A percentile compares a stretch with the other conserved stretches of the same genome.
Conservation (phyloP, 306 rosid genomes). For the Trifolium fragiferum region DNA sequence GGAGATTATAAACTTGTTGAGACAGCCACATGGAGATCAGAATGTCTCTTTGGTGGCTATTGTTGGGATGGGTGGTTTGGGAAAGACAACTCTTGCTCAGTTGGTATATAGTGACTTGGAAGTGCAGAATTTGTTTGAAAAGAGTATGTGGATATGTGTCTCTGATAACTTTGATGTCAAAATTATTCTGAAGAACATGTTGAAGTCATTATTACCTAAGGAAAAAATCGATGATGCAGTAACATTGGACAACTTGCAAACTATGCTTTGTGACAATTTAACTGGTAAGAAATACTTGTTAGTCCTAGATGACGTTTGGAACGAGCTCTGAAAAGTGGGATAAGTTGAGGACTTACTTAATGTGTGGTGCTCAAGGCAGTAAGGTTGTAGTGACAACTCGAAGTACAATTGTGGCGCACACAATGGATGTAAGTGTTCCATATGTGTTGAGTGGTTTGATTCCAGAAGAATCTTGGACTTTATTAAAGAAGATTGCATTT, state of each 20-base stretch:
- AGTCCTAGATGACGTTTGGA: too few species aligned
- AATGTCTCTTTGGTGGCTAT: constrained; percentile 13
- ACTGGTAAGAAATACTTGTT: too few species aligned
- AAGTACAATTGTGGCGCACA: not conserved
- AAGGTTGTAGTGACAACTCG: not conserved
- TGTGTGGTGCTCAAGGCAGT: not conserved
- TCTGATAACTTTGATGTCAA: constrained; percentile 24
- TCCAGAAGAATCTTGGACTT: not conserved
- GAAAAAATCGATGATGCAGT: too few species aligned
- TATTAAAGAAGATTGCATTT: not conserved
- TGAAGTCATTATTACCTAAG: not conserved
- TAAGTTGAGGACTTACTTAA: not conserved
- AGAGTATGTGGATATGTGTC: not conserved
- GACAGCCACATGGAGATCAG: not conserved
- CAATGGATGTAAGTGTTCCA: not conserved
- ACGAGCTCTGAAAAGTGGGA: too few species aligned
- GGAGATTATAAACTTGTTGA: not conserved
- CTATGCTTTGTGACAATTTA: too few species aligned
- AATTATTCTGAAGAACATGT: not conserved
- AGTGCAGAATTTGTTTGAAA: not conserved
- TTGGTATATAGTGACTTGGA: not conserved
- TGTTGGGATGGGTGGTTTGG: constrained; percentile 41
- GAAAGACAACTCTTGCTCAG: constrained; percentile 37
- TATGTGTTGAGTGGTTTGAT: not conserved
- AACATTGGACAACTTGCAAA: too few species aligned